Conservation (phyloP, 1,139 yeast genomes). For the Pichia sp. region DNA sequence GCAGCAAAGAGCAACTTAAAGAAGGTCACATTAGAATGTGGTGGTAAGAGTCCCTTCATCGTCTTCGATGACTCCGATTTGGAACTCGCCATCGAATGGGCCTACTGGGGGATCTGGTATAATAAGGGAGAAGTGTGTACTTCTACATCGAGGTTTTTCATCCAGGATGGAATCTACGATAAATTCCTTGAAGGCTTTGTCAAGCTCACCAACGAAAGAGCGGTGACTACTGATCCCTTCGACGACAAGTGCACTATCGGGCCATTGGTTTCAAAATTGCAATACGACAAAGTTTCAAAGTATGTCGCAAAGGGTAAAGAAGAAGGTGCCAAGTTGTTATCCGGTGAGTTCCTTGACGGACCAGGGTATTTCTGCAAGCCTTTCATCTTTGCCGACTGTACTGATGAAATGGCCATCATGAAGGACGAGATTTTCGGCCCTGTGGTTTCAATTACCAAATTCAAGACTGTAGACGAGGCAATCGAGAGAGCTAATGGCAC, state of each 20-base stretch:
- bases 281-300: conserved; percentile 48
- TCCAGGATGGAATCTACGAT: conserved; percentile 51
- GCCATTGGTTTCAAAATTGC: conserved; percentile 48
- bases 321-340: conserved; percentile 52
- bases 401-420: conserved; percentile 60
- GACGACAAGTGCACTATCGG: conserved; percentile 55
- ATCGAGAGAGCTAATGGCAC: conserved; percentile 58
- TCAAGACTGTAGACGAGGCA: conserved; percentile 60
- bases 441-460: conserved; percentile 62
- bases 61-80: conserved; percentile 49
- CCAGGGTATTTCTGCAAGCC: conserved; percentile 76
- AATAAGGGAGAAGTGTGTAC: conserved; percentile 60
- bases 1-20: conserved; percentile 65
- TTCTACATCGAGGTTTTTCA: conserved; percentile 53
- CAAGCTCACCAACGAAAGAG: conserved; percentile 38
- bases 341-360: conserved; percentile 53
- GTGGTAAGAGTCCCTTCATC: conserved; percentile 57
- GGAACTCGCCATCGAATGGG: conserved; percentile 42
- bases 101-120: conserved; percentile 40
- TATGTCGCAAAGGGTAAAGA: conserved; percentile 48
- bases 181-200: conserved; percentile 40
- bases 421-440: conserved; percentile 85
- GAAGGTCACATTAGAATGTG: conserved; percentile 71
- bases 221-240: conserved; percentile 72
- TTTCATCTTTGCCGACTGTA: conserved; percentile 71